Base-by-base conservation (phyloP, 441 rosid genomes). In the Erodium chrysanthum region DNA sequence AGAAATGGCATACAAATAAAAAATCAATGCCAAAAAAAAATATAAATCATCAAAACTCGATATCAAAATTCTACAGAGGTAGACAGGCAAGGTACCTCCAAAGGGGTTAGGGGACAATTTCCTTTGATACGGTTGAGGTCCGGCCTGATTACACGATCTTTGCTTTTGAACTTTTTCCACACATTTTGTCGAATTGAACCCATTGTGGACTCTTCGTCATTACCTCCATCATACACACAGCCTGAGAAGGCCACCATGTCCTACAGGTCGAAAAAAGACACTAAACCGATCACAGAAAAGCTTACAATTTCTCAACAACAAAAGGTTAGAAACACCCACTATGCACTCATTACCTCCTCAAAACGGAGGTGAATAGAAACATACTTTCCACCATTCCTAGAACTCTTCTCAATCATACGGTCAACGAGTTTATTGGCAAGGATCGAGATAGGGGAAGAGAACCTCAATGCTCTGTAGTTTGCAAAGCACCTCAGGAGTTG, bases 171-270 rank as follows among this genome's bases (percentile, higher is more conserved):
- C 76, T 93, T 93, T 68, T 84, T 89, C 98, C 97, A 93, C 75
- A 74, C 84, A 50, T 68, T 82, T 78, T 90, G 87, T 66, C 98
- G 84, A 68, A 86, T 72, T 68, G 75, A 72, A 77, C 85, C 88
- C 86, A 93, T 80, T 73, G 83, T 84, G 44, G 65, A 44, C 70
- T 81, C 88, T 77, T 93, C 98, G 66, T 84, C 78, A 76, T 73
- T 76, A 70, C 98, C 95, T 12, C 95, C 96, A 70, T 90, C 98
- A 74, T 87, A 93, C n/a, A 81, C 74, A 72, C 98, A 93, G 77
- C 97, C 86, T 10, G 98, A 93, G 85, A 93, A 93, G 20, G 98
- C 97, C 77, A 93, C 91, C 98, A 93, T 93, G 78, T 93, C 98
- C 98, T 90, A 75, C 71, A 76, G 70, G 33, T 68, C 7, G 20